Evolutionary conservation across 106 monocot species (phyloP), one percentile per base, ranked within the genome.

Genomic region (Dendrobium chrysotoxum): DNA sequence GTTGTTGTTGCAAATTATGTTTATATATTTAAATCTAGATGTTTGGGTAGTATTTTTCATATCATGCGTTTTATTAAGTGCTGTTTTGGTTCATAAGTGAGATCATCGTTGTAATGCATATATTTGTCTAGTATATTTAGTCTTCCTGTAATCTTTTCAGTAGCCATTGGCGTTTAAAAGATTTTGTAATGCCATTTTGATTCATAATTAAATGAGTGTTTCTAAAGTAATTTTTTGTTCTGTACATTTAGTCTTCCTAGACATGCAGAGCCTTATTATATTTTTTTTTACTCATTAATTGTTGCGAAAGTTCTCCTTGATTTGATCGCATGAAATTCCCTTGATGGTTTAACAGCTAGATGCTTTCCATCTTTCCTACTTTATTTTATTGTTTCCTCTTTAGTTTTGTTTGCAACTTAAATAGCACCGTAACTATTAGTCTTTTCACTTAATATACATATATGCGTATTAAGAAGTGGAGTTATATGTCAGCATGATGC

Each of bases 401-500:
- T 64, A 26, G 1, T 50, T 50, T 65, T 7, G 25, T 65, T 65
- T 65, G 5, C 1, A 16, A 57, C 18, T 57, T 28, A 10, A 28
- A 67, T 67, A 12, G 0, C 66, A 25, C 28, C 26, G 66, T 67
- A 28, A 66, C 5, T 67, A 5, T 67, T 57, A 57, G 0, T 9
- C 57, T 20, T 57, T 57, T 30, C 23, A 70, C 70, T 16, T 70
- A 15, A 15, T 73, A 20, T 17, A 73, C 25, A 30, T 30, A 39
- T 39, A 38, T 73, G 4, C 40, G 4, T 18, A 28, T 68, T 70
- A 70, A 74, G 25, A 76, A 45, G 11, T 76, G 47, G 74, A 26
- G 20, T 41, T 82, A 26, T 54, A 4, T 61, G 70, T 28, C 91
- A 98, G 98, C 94, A 95, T 86, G 98, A 98, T 88, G 98, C 98